phyloP scores from a whole-genome alignment of 441 rosid species.

The Aleurites moluccanus region DNA sequence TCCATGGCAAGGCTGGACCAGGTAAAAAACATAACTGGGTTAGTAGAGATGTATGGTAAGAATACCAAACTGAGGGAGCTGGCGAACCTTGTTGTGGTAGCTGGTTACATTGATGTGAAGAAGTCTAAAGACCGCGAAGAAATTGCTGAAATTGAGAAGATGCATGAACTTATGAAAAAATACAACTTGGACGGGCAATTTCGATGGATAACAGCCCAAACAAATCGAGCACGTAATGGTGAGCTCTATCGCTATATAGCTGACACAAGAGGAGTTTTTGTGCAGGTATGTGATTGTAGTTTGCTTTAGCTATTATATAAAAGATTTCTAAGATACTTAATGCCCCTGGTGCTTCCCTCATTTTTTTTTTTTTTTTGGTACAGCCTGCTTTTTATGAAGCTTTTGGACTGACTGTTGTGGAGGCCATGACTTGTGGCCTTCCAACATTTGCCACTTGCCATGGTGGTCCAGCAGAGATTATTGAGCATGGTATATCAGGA shows the following conservation, averaged over 20 bases:
- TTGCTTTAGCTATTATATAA: background rate
- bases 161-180: constrained; percentile 60
- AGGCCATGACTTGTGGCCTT: constrained; percentile 95
- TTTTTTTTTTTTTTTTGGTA: constrained; percentile 8
- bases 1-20: constrained; percentile 96
- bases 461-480: constrained; percentile 96
- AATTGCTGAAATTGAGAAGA: constrained; percentile 76
- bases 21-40: constrained; percentile 84
- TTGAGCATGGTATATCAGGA: constrained; percentile 75
- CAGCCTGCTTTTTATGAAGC: constrained; percentile 99
- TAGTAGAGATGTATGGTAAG: constrained; percentile 80
- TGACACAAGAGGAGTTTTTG: constrained; percentile 79
- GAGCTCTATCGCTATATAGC: constrained; percentile 95
- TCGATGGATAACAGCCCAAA: constrained; percentile 85
- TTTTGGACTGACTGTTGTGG: constrained; percentile 90
- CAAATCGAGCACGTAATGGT: constrained; percentile 92
- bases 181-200: constrained; percentile 78
- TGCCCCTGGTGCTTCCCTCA: background rate
- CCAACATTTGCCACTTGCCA: constrained; percentile 92
- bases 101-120: constrained; percentile 75
- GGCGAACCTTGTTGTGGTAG: constrained; percentile 82
- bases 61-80: constrained; percentile 69
- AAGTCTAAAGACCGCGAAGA: constrained; percentile 92
- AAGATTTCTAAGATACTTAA: background rate
- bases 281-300: constrained; percentile 51